Percentiles rank a stretch among this genome's conserved stretches.
Conservation (phyloP, 1,139 yeast species). For the Saccharomyces hybrid region DNA sequence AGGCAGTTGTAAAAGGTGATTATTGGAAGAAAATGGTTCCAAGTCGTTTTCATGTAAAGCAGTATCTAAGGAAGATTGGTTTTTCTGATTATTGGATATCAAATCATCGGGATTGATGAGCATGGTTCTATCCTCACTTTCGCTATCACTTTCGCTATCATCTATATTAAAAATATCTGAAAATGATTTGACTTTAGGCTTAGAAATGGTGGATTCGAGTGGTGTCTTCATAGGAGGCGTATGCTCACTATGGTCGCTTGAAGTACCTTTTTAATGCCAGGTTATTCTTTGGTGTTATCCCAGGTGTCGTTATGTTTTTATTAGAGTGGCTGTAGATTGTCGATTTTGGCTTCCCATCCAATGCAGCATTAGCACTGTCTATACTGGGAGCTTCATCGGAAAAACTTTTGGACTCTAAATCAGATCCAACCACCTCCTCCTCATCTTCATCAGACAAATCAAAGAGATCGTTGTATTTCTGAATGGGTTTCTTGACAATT, state of each 20-base stretch:
- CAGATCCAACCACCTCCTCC: slow-evolving; percentile 1
- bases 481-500: slow-evolving; percentile 6
- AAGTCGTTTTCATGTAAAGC: background rate
- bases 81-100: background rate
- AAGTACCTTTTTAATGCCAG: background rate
- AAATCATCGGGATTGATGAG: background rate
- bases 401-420: background rate
- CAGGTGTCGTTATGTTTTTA: background rate
- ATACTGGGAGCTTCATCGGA: background rate
- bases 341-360: background rate
- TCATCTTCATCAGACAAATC: slow-evolving; percentile 23
- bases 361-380: background rate
- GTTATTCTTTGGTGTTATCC: background rate
- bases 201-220: background rate
- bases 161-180: slow-evolving; percentile 19
- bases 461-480: slow-evolving; percentile 24
- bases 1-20: background rate
- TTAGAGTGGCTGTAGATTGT: background rate
- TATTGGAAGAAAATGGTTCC: background rate
- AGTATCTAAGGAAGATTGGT: background rate
- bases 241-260: background rate
- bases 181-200: slow-evolving; percentile 9
- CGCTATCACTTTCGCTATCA: slow-evolving; percentile 10
- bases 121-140: background rate
- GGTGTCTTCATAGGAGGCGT: background rate